Evolutionary conservation across 2,329 filamentous ascomycete genomes (phyloP).

Genomic region (Seiridium unicorne): DNA sequence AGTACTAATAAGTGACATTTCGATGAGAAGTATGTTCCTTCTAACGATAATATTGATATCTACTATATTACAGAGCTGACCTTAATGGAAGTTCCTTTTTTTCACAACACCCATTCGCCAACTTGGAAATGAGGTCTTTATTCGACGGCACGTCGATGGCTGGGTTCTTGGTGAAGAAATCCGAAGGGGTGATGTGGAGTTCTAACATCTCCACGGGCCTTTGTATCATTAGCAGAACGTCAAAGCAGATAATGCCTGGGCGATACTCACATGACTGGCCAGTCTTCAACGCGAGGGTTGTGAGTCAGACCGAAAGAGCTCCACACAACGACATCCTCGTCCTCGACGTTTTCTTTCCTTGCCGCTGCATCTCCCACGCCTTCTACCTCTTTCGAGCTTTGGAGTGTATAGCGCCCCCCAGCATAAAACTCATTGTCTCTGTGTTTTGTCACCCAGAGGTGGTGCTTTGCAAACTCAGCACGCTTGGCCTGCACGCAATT

Average conservation of each 20-base stretch:
- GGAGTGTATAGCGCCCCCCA: constrained; percentile 25
- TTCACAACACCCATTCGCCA: not conserved
- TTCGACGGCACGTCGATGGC: constrained; percentile 20
- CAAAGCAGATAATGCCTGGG: constrained; percentile 32
- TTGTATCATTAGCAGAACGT: not conserved
- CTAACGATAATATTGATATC: not conserved
- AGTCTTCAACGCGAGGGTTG: constrained; percentile 47
- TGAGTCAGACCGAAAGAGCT: constrained; percentile 48
- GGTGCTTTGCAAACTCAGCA: constrained; percentile 25
- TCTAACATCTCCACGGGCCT: constrained; percentile 22
- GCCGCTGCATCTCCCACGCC: constrained; percentile 20
- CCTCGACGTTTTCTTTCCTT: constrained; percentile 45
- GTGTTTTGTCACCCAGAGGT: constrained; percentile 26
- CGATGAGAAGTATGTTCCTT: too few relatives aligned
- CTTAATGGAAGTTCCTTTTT: not conserved
- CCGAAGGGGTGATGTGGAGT: constrained; percentile 20
- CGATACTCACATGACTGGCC: constrained; percentile 49
- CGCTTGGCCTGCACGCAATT: constrained; percentile 22
- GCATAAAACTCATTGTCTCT: constrained; percentile 28
- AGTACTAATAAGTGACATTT: too few relatives aligned
- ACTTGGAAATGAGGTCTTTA: constrained; percentile 7
- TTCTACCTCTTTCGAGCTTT: constrained; percentile 29
- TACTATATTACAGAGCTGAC: not conserved
- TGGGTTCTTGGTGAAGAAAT: constrained; percentile 23
- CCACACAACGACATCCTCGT: constrained; percentile 50